Base-by-base conservation (phyloP, 371 early-diverging fungal genomes). In the Umbelopsis sp. region DNA sequence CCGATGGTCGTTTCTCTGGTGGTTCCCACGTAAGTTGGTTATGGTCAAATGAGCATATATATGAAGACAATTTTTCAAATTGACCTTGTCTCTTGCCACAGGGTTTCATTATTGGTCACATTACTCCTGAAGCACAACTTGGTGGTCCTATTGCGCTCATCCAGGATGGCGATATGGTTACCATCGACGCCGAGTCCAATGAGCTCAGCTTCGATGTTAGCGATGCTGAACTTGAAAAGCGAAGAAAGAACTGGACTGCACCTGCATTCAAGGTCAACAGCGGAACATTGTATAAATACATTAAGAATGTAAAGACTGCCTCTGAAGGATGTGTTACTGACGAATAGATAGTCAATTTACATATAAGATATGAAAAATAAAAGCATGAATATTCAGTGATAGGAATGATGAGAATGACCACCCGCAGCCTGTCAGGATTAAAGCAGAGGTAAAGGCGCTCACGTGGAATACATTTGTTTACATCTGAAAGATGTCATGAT, bases 101-200 rank as follows among this genome's bases (percentile, higher is more conserved):
- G 87, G 97, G 97, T 32, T 98, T 97, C 74, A 97, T 98, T 71
- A 95, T 97, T 73, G 97, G 99, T n/a, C 99, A 98, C 79, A 92
- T 98, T 68, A 90, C 96, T 7, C 99, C 99, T 12, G 99, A 98
- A 83, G 99, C 99, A 5, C 95, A 96, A 74, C 93, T 86, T 4
- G 99, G 99, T 65, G 99, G 99, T 2, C 97, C 97, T 20, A 94
- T 98, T 67, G 99, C 92, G 25, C 83, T 97, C 68, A 83, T 98
- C 50, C 71, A 87, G 65, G 88, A 97, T 72, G 97, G 96, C 25
- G 99, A 98, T 79, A 72, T 78, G 45, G 83, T 98, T 65, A 79
- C 87, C 11, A 96, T 98, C 71, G 95, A 97, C 76, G 96, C 99
- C 1, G 83, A 83, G 38, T 82, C 81, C 7, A 88, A 89, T 48